Conservation (phyloP, 2,329 filamentous ascomycete genomes). For the Neonectria punicea region DNA sequence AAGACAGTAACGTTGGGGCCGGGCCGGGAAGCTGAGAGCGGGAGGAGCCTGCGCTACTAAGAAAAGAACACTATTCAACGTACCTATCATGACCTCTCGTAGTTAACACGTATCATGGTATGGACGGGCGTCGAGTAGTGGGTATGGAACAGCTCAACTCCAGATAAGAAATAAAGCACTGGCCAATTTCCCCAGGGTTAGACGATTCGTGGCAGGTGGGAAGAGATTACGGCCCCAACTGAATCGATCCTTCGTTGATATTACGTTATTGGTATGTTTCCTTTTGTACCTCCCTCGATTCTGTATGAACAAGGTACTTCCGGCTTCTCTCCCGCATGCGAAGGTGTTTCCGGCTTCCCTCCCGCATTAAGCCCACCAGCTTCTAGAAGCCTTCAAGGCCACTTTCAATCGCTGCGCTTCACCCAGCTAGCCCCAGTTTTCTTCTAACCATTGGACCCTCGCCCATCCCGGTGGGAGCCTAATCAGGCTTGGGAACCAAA, state of each 20-base stretch:
- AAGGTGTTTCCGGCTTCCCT: background rate
- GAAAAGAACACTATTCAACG: background rate
- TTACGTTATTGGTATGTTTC: slow-evolving; percentile 17
- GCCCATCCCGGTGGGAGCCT: slow-evolving; percentile 25
- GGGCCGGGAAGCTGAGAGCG: background rate
- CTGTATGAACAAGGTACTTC: background rate
- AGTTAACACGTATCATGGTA: background rate
- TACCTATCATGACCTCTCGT: background rate
- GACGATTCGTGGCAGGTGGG: slow-evolving; percentile 13
- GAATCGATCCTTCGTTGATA: background rate
- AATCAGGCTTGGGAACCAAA: slow-evolving; percentile 9
- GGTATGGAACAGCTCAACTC: background rate
- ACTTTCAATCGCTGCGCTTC: background rate
- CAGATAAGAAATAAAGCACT: slow-evolving; percentile 20
- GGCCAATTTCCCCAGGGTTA: slow-evolving; percentile 9
- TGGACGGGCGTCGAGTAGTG: slow-evolving; percentile 3
- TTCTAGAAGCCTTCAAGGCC: slow-evolving; percentile 28
- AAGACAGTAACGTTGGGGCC: background rate
- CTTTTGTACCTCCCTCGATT: slow-evolving; percentile 9
- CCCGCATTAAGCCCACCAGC: slow-evolving; percentile 17
- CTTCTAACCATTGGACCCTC: slow-evolving; percentile 8
- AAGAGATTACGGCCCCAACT: slow-evolving; percentile 5
- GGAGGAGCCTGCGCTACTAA: background rate
- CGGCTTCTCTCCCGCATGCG: too few relatives aligned
- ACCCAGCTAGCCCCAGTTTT: slow-evolving; percentile 15